phyloP scores from a whole-genome alignment of 768 basidiomycete genomes.

The Tylopilus intermedius region DNA sequence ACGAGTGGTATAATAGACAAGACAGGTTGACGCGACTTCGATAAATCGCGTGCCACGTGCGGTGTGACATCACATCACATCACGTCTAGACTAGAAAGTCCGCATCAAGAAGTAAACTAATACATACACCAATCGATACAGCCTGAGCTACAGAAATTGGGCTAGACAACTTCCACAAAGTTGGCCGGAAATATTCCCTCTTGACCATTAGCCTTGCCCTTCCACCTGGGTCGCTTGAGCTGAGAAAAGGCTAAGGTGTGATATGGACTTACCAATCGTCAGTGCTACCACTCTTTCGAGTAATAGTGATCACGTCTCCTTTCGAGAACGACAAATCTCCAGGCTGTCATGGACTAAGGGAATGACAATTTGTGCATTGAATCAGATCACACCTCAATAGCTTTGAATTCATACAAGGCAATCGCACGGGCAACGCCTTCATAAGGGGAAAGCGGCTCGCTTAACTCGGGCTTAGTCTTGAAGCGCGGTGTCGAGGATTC shows the following conservation, averaged over 20 bases:
- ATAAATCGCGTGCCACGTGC: not conserved
- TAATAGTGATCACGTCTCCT: conserved; percentile 69
- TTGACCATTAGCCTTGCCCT: conserved; percentile 54
- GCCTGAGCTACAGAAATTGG: not conserved
- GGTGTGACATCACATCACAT: not conserved
- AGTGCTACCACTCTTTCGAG: conserved; percentile 61
- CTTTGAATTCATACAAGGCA: conserved; percentile 68
- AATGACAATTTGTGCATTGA: not conserved
- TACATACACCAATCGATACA: conserved; percentile 1
- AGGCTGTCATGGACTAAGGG: conserved; percentile 35
- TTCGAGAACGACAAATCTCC: conserved; percentile 75
- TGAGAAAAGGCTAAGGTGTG: not conserved
- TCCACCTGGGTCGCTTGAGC: conserved; percentile 54
- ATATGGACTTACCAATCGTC: conserved; percentile 61
- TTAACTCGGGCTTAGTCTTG: conserved; percentile 47
- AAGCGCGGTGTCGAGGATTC: conserved; percentile 30
- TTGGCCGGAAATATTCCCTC: conserved; percentile 80
- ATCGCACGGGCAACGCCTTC: conserved; percentile 70
- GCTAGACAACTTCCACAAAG: conserved; percentile 63
- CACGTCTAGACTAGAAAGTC: no score
- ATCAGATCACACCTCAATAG: conserved; percentile 52
- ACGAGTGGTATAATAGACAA: not conserved
- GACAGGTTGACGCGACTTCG: not conserved
- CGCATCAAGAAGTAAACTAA: not conserved
- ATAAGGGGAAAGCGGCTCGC: conserved; percentile 42